Evolutionary conservation across 352 stramenopile species (phyloP).

Genomic region (Globisporangium cystogenes): DNA sequence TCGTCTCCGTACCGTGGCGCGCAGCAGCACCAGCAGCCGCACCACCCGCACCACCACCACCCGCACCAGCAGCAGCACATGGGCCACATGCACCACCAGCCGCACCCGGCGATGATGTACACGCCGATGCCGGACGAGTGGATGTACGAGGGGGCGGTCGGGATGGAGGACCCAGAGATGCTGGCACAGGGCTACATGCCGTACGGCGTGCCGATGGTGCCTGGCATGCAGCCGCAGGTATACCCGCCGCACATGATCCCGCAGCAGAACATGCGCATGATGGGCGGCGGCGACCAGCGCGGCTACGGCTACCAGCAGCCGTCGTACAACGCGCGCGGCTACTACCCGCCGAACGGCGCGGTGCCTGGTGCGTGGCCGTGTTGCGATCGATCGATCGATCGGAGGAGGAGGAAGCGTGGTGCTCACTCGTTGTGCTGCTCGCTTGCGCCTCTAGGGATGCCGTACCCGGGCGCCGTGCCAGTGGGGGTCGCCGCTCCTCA

Average conservation of each 20-base stretch:
- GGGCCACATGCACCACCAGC: constrained; percentile 21
- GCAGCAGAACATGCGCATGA: constrained; percentile 53
- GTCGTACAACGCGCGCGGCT: constrained; percentile 49
- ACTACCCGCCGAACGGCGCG: constrained; percentile 38
- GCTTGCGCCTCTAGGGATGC: no score
- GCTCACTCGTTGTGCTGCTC: no score
- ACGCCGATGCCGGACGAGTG: constrained; percentile 59
- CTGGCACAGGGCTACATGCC: constrained; percentile 52
- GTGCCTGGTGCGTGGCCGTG: constrained; percentile 15
- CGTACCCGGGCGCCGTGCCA: constrained; percentile 19
- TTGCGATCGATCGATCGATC: no score
- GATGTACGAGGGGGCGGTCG: constrained; percentile 55
- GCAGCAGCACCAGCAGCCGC: constrained; percentile 11
- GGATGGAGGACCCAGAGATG: constrained; percentile 46
- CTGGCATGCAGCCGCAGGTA: constrained; percentile 55
- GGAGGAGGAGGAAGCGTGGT: no score
- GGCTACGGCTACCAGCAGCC: constrained; percentile 46
- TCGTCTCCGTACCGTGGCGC: constrained; percentile 46
- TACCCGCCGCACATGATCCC: constrained; percentile 62
- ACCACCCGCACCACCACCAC: constrained; percentile 11
- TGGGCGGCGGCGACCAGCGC: constrained; percentile 38
- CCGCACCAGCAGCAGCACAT: constrained; percentile 11
- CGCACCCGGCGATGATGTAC: constrained; percentile 39
- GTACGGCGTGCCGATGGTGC: constrained; percentile 59
- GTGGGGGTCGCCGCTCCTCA: constrained; percentile 26